These are phyloP conservation scores for Luffa acutangula DNA, from an alignment of 306 rosid species.

Conservation along the genomic window DNA sequence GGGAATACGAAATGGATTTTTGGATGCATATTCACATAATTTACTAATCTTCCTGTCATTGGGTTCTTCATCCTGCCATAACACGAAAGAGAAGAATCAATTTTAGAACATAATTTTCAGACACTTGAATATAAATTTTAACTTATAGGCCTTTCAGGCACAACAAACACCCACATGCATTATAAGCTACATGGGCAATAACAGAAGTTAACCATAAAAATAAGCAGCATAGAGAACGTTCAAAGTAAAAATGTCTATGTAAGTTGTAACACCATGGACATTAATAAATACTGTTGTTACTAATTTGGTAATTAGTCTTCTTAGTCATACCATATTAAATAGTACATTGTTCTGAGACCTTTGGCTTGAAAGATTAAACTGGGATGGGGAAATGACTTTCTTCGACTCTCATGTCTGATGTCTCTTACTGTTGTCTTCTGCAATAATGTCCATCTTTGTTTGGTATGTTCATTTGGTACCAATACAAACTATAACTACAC, in stretches of 20 bases:
- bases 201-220: neutral
- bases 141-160: neutral
- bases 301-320: neutral
- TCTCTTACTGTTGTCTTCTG: neutral
- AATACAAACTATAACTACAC: too few species aligned
- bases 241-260: neutral
- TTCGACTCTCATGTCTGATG: too few species aligned
- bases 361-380: neutral
- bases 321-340: neutral
- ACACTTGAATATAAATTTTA: neutral
- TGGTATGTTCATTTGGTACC: too few species aligned
- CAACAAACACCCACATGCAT: neutral
- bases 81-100: neutral
- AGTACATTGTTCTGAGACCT: neutral
- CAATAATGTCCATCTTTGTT: neutral
- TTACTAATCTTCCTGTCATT: conserved; percentile 70
- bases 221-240: neutral
- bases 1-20: conserved; percentile 78
- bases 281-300: neutral
- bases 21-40: conserved; percentile 67
- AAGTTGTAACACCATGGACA: neutral
- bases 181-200: neutral
- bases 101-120: conserved; percentile 7
- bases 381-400: neutral
- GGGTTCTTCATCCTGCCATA: conserved; percentile 62